These are phyloP conservation scores for Pseudopyrenochaeta lycopersici DNA, from an alignment of 2,329 filamentous ascomycete genomes.

Conservation along the genomic window DNA sequence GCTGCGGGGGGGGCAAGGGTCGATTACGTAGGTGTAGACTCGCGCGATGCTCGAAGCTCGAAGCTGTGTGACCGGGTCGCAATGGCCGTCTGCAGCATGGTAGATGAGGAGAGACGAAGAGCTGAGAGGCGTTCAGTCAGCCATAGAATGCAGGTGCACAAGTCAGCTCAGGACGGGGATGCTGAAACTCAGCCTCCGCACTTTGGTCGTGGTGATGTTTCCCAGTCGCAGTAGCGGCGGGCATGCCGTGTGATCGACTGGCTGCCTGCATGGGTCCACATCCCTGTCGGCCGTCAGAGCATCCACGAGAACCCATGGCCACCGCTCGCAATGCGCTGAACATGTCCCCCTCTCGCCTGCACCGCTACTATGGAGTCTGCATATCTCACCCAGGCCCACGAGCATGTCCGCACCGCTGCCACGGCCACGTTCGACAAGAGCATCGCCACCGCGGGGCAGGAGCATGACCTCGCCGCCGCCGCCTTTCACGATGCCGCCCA, in stretches of 20 bases:
- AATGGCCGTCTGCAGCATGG: conserved; percentile 3
- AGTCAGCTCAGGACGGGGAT: conserved; percentile 2
- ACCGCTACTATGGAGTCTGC: conserved; percentile 70
- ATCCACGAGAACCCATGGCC: too few relatives aligned
- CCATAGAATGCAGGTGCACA: not conserved
- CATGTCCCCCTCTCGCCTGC: conserved; percentile 8
- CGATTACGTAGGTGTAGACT: conserved; percentile 21
- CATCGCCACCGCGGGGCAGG: conserved; percentile 82
- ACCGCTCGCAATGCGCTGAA: conserved; percentile 1
- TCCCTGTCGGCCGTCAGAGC: conserved; percentile 9
- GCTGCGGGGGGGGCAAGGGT: conserved; percentile 9
- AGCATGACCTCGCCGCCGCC: conserved; percentile 86
- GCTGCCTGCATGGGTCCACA: conserved; percentile 5
- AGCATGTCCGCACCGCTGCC: conserved; percentile 86
- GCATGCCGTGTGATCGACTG: conserved; percentile 7
- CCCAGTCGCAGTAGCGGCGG: conserved; percentile 9
- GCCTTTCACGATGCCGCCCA: conserved; percentile 88
- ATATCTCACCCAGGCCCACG: conserved; percentile 79
- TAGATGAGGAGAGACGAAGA: not conserved
- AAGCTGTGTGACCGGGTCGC: conserved; percentile 1
- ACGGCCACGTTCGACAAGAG: conserved; percentile 73
- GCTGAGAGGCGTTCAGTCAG: not conserved
- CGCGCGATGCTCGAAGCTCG: not conserved
- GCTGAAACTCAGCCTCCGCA: conserved; percentile 12
- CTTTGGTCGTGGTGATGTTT: not conserved